Conservation (phyloP, 441 rosid genomes). For the Erysimum pusillum region DNA sequence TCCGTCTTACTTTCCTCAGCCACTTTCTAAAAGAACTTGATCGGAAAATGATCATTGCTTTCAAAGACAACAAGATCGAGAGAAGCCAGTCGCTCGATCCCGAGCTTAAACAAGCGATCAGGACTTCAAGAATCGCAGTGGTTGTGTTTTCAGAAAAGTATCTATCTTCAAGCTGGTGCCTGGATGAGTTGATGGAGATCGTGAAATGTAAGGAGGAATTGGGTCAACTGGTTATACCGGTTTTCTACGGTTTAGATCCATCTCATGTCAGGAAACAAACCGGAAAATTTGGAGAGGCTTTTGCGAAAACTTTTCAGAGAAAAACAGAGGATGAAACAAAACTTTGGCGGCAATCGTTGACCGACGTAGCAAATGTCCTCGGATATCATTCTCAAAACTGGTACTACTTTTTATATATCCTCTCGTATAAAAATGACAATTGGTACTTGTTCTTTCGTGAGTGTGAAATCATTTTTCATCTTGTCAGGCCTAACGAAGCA, state of each 20-base stretch:
- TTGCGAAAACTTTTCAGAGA: background rate
- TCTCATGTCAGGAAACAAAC: conserved; percentile 20
- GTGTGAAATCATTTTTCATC: too few species aligned
- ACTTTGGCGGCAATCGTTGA: background rate
- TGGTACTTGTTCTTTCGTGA: too few species aligned
- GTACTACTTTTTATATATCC: background rate
- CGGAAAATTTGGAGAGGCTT: conserved; percentile 15
- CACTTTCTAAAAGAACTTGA: conserved; percentile 24
- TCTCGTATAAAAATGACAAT: background rate
- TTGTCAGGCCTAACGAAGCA: too few species aligned
- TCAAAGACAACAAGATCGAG: conserved; percentile 25
- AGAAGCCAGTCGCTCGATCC: conserved; percentile 8
- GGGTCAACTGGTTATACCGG: background rate
- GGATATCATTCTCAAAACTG: background rate
- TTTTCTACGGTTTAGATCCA: conserved; percentile 29
- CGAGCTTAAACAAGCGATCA: background rate
- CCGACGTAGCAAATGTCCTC: background rate
- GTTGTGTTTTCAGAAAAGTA: too few species aligned
- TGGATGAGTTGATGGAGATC: conserved; percentile 19
- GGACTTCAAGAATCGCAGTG: conserved; percentile 5
- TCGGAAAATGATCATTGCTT: conserved; percentile 11
- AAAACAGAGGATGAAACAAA: background rate
- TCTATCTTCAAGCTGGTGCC: conserved; percentile 16
- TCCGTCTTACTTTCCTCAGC: conserved; percentile 16
- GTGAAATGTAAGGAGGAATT: background rate